These are phyloP conservation scores for Trichocladium antarcticum DNA, from an alignment of 495 filamentous ascomycete species.

Conservation along the genomic window DNA sequence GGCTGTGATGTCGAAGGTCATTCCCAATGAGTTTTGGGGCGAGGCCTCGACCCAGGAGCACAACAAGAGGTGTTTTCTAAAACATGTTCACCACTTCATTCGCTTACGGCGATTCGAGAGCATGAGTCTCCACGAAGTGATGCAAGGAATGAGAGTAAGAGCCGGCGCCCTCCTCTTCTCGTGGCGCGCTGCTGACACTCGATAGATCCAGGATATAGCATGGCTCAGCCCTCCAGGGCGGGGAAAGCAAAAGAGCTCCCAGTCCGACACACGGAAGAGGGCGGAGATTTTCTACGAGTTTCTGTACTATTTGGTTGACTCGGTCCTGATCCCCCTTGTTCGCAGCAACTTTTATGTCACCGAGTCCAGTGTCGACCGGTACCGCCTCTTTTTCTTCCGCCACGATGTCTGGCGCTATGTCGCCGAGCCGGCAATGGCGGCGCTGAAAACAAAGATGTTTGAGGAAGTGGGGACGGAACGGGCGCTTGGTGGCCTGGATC, in stretches of 20 bases:
- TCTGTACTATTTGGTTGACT: slow-evolving; percentile 87
- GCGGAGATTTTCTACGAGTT: slow-evolving; percentile 72
- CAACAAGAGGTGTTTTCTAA: slow-evolving; percentile 52
- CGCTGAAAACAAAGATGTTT: slow-evolving; percentile 64
- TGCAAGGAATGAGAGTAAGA: slow-evolving; percentile 62
- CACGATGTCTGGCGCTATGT: slow-evolving; percentile 82
- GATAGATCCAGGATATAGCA: slow-evolving; percentile 50
- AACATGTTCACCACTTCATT: slow-evolving; percentile 65
- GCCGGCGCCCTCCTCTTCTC: not conserved
- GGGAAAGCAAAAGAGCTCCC: slow-evolving; percentile 45
- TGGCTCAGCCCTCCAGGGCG: slow-evolving; percentile 56
- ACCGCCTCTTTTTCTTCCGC: slow-evolving; percentile 84
- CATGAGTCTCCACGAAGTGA: slow-evolving; percentile 65
- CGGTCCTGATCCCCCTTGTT: slow-evolving; percentile 76
- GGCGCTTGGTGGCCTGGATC: slow-evolving; percentile 48
- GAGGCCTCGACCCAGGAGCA: slow-evolving; percentile 35
- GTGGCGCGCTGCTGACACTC: not conserved
- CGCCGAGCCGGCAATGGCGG: slow-evolving; percentile 57
- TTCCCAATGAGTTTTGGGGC: slow-evolving; percentile 72
- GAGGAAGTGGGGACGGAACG: slow-evolving; percentile 56
- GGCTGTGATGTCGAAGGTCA: slow-evolving; percentile 58
- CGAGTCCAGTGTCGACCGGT: slow-evolving; percentile 69
- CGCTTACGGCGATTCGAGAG: slow-evolving; percentile 68
- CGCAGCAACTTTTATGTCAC: slow-evolving; percentile 88
- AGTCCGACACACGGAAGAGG: slow-evolving; percentile 65